Evolutionary conservation across 2,329 filamentous ascomycete species (phyloP).

Genomic region (Pseudomassariella vexata): DNA sequence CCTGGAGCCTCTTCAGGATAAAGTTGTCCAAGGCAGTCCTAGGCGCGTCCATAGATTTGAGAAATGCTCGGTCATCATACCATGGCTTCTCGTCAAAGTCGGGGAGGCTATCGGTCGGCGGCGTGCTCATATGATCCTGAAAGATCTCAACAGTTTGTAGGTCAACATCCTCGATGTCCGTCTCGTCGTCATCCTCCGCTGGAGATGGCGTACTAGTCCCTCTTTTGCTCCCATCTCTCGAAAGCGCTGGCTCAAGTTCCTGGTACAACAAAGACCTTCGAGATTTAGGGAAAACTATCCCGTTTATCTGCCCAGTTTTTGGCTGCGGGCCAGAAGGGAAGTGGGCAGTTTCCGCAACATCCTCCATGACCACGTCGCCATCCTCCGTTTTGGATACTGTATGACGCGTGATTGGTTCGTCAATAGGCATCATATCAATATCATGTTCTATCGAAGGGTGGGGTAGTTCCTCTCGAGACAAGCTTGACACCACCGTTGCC

Average conservation of each 20-base stretch:
- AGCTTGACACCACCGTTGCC: constrained; percentile 3
- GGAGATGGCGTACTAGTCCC: constrained; percentile 41
- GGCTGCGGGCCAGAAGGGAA: constrained; percentile 12
- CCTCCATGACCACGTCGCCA: constrained; percentile 30
- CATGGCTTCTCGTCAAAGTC: constrained; percentile 39
- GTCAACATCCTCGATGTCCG: constrained; percentile 49
- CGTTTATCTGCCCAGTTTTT: constrained; percentile 8
- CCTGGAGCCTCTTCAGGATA: constrained; percentile 37
- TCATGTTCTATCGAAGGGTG: constrained; percentile 23
- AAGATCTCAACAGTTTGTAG: constrained; percentile 42
- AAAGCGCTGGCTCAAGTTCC: constrained; percentile 20
- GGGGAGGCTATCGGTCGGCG: constrained; percentile 49
- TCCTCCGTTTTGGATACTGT: constrained; percentile 16
- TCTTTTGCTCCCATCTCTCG: constrained; percentile 18
- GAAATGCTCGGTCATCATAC: constrained; percentile 40
- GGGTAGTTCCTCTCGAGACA: constrained; percentile 14
- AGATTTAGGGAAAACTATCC: constrained; percentile 9
- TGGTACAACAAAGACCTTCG: constrained; percentile 14
- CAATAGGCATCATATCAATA: constrained; percentile 11
- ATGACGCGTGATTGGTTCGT: constrained; percentile 7
- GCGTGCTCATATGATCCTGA: constrained; percentile 47
- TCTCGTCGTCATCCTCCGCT: constrained; percentile 45
- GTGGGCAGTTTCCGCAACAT: constrained; percentile 18
- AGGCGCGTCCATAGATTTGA: constrained; percentile 33
- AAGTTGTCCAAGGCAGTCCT: constrained; percentile 36